Percentiles rank a stretch among this genome's conserved stretches.
These are phyloP conservation scores for Paecilomyces variotii DNA, from an alignment of 2,329 filamentous ascomycete genomes.

Conservation along the genomic window DNA sequence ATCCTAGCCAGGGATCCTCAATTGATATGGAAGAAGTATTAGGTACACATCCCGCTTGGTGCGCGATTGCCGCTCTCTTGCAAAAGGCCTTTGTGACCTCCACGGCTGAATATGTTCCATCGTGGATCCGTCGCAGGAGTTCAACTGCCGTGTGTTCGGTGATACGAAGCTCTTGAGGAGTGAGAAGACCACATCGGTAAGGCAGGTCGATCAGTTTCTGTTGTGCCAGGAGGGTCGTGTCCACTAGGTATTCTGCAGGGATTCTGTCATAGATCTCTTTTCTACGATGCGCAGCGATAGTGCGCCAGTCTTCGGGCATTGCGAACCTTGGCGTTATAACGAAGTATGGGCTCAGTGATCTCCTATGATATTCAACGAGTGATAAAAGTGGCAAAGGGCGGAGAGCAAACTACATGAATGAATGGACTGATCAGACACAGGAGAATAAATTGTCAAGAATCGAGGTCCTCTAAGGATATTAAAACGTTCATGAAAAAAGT, in stretches of 20 bases:
- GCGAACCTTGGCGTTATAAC: background rate
- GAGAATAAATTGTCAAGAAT: background rate
- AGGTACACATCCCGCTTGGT: slow-evolving; percentile 12
- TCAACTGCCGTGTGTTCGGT: slow-evolving; percentile 3
- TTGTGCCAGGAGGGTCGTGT: background rate
- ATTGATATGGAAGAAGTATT: no score
- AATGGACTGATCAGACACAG: background rate
- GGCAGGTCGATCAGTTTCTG: background rate
- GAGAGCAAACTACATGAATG: background rate
- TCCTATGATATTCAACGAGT: background rate
- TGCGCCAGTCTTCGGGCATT: background rate
- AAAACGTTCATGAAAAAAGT: background rate
- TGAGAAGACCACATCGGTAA: background rate
- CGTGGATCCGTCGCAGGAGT: slow-evolving; percentile 2
- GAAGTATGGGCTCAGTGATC: background rate
- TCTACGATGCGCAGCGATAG: background rate
- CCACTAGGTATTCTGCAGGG: background rate
- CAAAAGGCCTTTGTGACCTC: slow-evolving; percentile 36
- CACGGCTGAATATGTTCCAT: slow-evolving; percentile 1
- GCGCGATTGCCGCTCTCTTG: slow-evolving; percentile 28
- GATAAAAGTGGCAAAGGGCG: background rate
- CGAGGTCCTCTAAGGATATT: background rate
- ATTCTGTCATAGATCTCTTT: background rate
- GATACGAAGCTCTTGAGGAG: slow-evolving; percentile 4
- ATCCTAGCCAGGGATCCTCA: background rate